Evolutionary conservation across 805 yeast genomes (phyloP), one percentile per base, ranked within the genome.

Genomic region (Isabelozyma rhagii): DNA sequence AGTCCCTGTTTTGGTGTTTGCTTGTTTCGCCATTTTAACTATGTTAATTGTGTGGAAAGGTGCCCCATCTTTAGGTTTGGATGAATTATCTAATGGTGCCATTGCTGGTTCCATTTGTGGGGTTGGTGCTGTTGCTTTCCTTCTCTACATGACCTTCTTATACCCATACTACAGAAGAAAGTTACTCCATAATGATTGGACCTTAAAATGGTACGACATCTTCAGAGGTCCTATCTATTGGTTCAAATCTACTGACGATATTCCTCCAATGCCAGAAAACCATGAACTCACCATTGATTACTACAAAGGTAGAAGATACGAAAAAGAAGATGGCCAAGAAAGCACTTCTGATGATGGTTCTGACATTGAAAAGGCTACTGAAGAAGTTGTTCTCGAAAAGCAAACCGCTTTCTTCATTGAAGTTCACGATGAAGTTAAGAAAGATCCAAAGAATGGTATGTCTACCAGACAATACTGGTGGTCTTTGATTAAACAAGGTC

Each of bases 31-130:
- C 40, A 77, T 85, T 45, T 74, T 87, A 58, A 84, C 91, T 51
- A 85, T 87, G 87, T 77, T 85, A 66, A 82, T 87, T 62, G 89
- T 84, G 39, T 85, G 89, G 88, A 85, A 87, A 64, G 92, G 91
- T 58, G 85, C 92, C 48, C 90, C 92, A 58, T 77, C 78, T 55
- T 76, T 86, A 57, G 69, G 81, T 27, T 72, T 87, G 59, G 73
- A 80, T 54, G 61, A 80, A 7, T 71, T 86, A 47, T 71, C 84
- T 1, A 59, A 73, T 5, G 79, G 79, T 29, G 77, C 84, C 9
- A 79, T 79, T 41, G 74, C 69, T 43, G 87, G 83, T 8, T 72
- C 88, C 29, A 80, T 84, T 52, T 67, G 85, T 48, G 88, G 90
- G 48, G 85, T 80, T 48, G 90, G 82, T 54, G 83, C 67, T 38